Base-by-base conservation (phyloP, 1,284 basidiomycete species). In the Termitomyces sp. region DNA sequence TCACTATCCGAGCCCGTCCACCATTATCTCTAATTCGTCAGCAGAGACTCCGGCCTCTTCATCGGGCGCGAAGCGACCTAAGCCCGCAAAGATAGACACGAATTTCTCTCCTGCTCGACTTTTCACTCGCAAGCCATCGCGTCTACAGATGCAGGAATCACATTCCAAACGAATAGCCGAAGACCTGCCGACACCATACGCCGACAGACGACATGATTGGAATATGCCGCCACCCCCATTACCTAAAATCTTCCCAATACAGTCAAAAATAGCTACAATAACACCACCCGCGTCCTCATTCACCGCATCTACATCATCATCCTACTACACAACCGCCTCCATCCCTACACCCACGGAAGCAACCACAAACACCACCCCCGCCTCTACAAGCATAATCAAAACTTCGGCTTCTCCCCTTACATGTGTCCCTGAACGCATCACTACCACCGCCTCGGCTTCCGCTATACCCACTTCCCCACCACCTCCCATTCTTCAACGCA, bases 91-190 rank as follows among this genome's bases (percentile, higher is more conserved):
- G 13, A 56, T 53, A 24, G 55, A 49, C 34, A 53, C 55, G 2
- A 31, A 38, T 19, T 41, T 54, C 6, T 50, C 48, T 31, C 33
- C 53, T 24, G 33, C 24, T 30, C 42, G 48, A 24, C 31, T 46
- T 34, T 51, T 55, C 28, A 41, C 34, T 31, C 47, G 49, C 5
- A 55, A 55, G 34, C 19, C 47, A n/a, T 55, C 54, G 19, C 54
- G 54, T 30, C 34, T 24, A 10, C 48, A 55, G 15, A 13, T 55
- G 0, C 42, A 46, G 19, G 49, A 55, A 28, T 28, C 19, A 17
- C 34, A 24, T 34, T 4, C 10, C 3, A 21, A 46, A 46, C 42
- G 43, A 39, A 46, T 12, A 10, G 15, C 21, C 8, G 49, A 54
- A 36, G 49, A 56, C 49, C 45, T 49, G 2, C 50, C 36, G 0